These are phyloP conservation scores for Emergomyces orientalis DNA, from an alignment of 2,329 filamentous ascomycete species.

Conservation along the genomic window DNA sequence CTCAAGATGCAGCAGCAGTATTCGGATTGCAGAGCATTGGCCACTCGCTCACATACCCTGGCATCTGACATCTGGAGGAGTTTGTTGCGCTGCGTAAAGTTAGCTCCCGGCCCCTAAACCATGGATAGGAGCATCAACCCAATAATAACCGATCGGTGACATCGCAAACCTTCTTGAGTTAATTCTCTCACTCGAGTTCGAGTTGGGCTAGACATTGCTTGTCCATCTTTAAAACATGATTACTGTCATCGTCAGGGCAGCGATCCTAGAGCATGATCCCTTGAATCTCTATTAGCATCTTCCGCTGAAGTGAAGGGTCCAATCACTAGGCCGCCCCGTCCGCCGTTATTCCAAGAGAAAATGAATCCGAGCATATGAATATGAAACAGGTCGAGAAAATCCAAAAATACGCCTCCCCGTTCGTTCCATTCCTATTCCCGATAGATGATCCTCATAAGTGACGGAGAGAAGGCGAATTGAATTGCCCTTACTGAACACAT, in stretches of 20 bases:
- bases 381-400: neutral
- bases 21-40: too few species aligned
- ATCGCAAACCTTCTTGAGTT: neutral
- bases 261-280: neutral
- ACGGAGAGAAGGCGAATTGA: neutral
- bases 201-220: neutral
- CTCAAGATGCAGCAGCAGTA: too few species aligned
- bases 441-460: neutral
- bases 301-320: neutral
- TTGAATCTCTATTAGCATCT: neutral
- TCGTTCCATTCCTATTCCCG: neutral
- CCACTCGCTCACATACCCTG: too few species aligned
- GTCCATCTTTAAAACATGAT: neutral
- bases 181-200: neutral
- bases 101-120: neutral
- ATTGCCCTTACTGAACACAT: neutral
- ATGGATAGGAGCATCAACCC: neutral
- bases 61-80: neutral
- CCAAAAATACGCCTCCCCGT: neutral
- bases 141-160: neutral
- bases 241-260: neutral
- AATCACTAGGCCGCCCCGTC: neutral
- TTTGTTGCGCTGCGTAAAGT: neutral
- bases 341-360: neutral
- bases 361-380: neutral